These are phyloP conservation scores for Piper longum DNA, from an alignment of 164 flowering plant species.

Conservation along the genomic window DNA sequence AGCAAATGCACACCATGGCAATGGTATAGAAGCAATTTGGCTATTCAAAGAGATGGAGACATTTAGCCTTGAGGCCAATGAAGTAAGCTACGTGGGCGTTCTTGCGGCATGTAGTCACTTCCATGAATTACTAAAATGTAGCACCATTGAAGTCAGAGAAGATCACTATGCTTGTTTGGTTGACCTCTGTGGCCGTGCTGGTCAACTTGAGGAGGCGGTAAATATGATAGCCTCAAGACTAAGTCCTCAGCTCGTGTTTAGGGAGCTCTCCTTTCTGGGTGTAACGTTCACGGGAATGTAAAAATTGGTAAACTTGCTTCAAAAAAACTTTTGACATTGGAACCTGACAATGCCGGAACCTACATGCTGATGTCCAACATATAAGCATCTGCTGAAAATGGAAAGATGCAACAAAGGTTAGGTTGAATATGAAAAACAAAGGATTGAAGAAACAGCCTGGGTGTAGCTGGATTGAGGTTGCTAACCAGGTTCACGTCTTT, in stretches of 20 bases:
- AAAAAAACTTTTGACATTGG: conserved; percentile 9
- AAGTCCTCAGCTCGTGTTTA: conserved; percentile 6
- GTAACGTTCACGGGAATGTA: conserved; percentile 11
- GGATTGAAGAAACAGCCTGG: conserved; percentile 13
- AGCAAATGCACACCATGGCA: conserved; percentile 10
- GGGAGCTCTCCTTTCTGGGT: conserved; percentile 11
- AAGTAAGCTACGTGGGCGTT: conserved; percentile 11
- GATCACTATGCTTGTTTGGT: conserved; percentile 12
- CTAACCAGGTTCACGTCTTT: conserved; percentile 10
- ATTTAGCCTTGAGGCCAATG: conserved; percentile 7
- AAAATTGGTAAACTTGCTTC: conserved; percentile 9
- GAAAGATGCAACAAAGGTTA: conserved; percentile 11
- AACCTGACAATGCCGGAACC: conserved; percentile 9
- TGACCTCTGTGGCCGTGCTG: conserved; percentile 11
- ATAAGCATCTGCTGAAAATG: conserved; percentile 11
- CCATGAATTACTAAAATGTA: conserved; percentile 1
- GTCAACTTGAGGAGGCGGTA: conserved; percentile 11
- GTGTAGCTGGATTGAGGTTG: conserved; percentile 13
- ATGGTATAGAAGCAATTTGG: conserved; percentile 6
- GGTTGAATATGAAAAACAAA: conserved; percentile 9
- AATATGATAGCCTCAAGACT: background rate
- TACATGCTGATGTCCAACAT: conserved; percentile 8
- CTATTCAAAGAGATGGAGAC: conserved; percentile 6
- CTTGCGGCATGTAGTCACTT: conserved; percentile 11
- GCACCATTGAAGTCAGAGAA: conserved; percentile 6